Base-by-base conservation (phyloP, 768 basidiomycete species). In the Tricholoma hemisulphureum region DNA sequence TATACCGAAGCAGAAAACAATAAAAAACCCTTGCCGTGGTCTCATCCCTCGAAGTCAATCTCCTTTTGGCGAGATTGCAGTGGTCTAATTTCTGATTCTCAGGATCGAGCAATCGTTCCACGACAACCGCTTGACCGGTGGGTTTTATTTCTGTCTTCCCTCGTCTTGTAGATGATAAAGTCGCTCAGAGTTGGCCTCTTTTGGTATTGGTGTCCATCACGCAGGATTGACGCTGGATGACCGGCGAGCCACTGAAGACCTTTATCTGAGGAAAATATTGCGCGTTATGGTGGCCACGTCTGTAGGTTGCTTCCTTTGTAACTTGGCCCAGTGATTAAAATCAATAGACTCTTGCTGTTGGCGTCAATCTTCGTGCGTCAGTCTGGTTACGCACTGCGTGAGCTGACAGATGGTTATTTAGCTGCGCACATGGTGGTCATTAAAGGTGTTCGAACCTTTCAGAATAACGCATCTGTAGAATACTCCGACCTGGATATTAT, bases 391-490 rank as follows among this genome's bases (percentile, higher is more conserved):
- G 39, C 43, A 13, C 53, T 49, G 56, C 28, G 58, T 50, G 35
- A 52, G 35, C 32, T n/a, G 23, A 53, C 18, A 13, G 14, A 20
- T 54, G n/a, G 3, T 26, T 34, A 4, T 14, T 59, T 60, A 94
- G 92, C 96, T 48, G 95, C 95, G 1, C 92, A 96, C 65, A 90
- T 90, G 61, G 96, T 96, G 50, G 83, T 98, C 59, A 89, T 99
- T 64, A 93, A 93, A 65, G 96, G 95, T 3, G 95, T 96, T 21
- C 86, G 86, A 63, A 77, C 83, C 3, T 99, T 86, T 68, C 83
- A 87, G 60, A 88, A 88, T 51, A 83, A 81, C 45, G 76, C 75
- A 14, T 83, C 84, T 48, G 77, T 80, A 31, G 95, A 98, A 64
- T 97, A 97, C 70, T 88, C 89, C 0, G 95, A 97, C 68, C 79